Evolutionary conservation across 1,139 yeast genomes (phyloP), one percentile per base, ranked within the genome.

Genomic region (Tardiomyces depauwii): DNA sequence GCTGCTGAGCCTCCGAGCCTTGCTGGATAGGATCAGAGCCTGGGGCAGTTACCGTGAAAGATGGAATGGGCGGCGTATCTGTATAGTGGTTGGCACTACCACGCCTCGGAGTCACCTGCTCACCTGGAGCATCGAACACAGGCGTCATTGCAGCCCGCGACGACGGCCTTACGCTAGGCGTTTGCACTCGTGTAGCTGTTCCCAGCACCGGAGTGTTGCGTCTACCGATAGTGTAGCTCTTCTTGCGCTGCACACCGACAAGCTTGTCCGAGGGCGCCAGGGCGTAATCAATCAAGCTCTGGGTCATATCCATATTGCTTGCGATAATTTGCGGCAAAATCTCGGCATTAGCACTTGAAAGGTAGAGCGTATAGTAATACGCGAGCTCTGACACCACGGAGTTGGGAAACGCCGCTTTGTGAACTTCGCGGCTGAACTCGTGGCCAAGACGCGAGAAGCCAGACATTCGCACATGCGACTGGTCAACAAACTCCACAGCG

Each of bases 401-500:
- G 13, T 49, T 52, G 11, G 63, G 50, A 39, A 65, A 57, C 30
- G 55, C 54, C 2, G 51, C 46, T 39, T 56, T 53, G 16, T 46
- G 45, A 6, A 64, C 60, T 3, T 52, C 51, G 23, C 51, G 56
- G n/a, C 52, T 53, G 13, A 59, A 50, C 16, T 47, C 48, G 47
- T 66, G 64, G 6, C 58, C 63, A 42, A 63, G 49, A 1, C 46
- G 48, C 2, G 62, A 56, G 9, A 59, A 44, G 0, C 58, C 53
- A 11, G 47, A 45, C 6, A 63, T 56, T 2, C 51, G 47, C 7
- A 63, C 51, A 5, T 42, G 42, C 21, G 48, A 55, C 21, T 44
- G 43, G 12, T 43, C 47, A 2, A 56, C 47, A 45, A 73, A 67
- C 44, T 62, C 66, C 1, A 76, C 70, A 25, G 74, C 69, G n/a